Evolutionary conservation across 2,329 filamentous ascomycete species (phyloP), one percentile per base, ranked within the genome.

Genomic region (Phaeoacremonium minimum): DNA sequence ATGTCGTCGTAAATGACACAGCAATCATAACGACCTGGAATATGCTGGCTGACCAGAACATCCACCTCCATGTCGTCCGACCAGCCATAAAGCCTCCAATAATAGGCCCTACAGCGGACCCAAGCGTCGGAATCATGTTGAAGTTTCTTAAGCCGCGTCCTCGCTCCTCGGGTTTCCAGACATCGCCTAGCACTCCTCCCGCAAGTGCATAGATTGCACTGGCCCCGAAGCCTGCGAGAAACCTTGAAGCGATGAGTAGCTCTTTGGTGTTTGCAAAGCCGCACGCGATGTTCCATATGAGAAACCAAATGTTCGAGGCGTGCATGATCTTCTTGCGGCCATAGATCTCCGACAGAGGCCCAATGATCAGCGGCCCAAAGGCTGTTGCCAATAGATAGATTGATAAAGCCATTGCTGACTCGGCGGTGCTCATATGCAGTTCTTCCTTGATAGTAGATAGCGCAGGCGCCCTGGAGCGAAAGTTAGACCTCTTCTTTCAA

Each of bases 381-480:
- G 64, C 66, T 2, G 58, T 64, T 0, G 66, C 64, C 0, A 67
- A 51, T 0, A 69, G 45, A 38, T 65, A 71, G 4, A 67, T 63
- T 3, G 64, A 69, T 15, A 71, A 42, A 0, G 64, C 49, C 51
- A 81, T 62, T 28, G 66, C 64, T 4, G 76, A 58, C 44, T 74
- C 61, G 26, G 57, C 55, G 6, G 61, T 52, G 6, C 48, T 66
- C 50, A 81, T 77, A 29, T 69, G 30, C 11, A 82, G 57, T 28
- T 80, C 73, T 2, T 50, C 48, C 5, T 67, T 63, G 30, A 83
- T 73, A 2, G 61, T 48, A 2, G 60, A 45, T 17, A 83, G 45
- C 0, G 68, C 69, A 0, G 69, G 69, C 0, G 71, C 70, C n/a
- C n/a, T n/a, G n/a, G n/a, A n/a, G n/a, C n/a, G n/a, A n/a, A n/a